Evolutionary conservation across 2,329 filamentous ascomycete genomes (phyloP).

Genomic region (Chaetomium globosum): DNA sequence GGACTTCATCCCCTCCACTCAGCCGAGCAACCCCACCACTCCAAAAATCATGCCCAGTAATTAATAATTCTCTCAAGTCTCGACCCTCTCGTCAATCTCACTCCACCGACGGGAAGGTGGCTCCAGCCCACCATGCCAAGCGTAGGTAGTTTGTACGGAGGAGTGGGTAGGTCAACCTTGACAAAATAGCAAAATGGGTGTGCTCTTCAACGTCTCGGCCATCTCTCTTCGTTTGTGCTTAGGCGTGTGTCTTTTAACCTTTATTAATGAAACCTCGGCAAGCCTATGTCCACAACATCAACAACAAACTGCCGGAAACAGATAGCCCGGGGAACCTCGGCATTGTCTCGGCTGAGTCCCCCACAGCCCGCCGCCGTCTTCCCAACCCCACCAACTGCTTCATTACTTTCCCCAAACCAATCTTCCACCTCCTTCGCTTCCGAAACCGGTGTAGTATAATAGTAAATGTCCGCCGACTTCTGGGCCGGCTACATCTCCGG

Average conservation of each 20-base stretch:
- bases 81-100: not conserved
- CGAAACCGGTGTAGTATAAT: not conserved
- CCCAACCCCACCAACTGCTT: not conserved
- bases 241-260: not conserved
- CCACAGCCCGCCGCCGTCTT: not conserved
- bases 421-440: not conserved
- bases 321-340: not conserved
- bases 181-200: too few relatives aligned
- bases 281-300: not conserved
- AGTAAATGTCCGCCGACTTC: constrained; percentile 79
- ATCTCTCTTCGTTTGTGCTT: not conserved
- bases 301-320: not conserved
- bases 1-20: not conserved
- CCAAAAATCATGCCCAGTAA: too few relatives aligned
- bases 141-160: not conserved
- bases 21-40: constrained; percentile 13
- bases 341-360: not conserved
- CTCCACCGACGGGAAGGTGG: not conserved
- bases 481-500: constrained; percentile 92
- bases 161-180: not conserved
- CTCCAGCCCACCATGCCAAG: not conserved
- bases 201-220: not conserved
- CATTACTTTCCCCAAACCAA: not conserved
- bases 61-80: not conserved
- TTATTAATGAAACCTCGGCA: not conserved